phyloP scores from a whole-genome alignment of 1,284 basidiomycete species.

The Ganoderma resinaceum region DNA sequence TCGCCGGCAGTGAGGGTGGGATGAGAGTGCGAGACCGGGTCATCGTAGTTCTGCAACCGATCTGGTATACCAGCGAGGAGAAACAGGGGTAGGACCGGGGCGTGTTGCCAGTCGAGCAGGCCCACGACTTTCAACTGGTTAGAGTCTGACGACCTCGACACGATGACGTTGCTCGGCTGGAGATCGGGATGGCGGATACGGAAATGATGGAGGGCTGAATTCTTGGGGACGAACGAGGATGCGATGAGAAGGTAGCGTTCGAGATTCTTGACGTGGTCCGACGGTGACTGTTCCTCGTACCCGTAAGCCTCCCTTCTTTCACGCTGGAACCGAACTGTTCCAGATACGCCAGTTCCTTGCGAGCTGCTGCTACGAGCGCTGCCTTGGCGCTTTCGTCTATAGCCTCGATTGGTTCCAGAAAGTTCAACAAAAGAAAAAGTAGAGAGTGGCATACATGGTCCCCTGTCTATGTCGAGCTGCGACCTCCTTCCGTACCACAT shows the following conservation, averaged over 20 bases:
- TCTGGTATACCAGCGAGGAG: constrained; percentile 54
- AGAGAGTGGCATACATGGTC: constrained; percentile 53
- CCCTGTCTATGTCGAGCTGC: constrained; percentile 53
- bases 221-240: constrained; percentile 45
- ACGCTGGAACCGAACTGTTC: constrained; percentile 56
- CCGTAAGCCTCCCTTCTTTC: constrained; percentile 51
- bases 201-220: constrained; percentile 40
- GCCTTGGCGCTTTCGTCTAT: constrained; percentile 54
- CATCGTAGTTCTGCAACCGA: constrained; percentile 53
- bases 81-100: constrained; percentile 54
- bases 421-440: constrained; percentile 26
- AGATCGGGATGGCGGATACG: constrained; percentile 49
- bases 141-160: constrained; percentile 42
- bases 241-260: constrained; percentile 46
- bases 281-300: constrained; percentile 57
- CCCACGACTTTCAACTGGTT: constrained; percentile 37
- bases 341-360: constrained; percentile 59
- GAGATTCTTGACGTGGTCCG: constrained; percentile 48
- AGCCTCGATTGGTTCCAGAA: constrained; percentile 28
- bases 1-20: constrained; percentile 48
- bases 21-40: constrained; percentile 46
- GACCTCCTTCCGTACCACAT: constrained; percentile 57
- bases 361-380: constrained; percentile 50
- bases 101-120: constrained; percentile 54
- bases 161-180: constrained; percentile 46